Base-by-base conservation (phyloP, 1,284 basidiomycete species). In the Earliella scabrosa region DNA sequence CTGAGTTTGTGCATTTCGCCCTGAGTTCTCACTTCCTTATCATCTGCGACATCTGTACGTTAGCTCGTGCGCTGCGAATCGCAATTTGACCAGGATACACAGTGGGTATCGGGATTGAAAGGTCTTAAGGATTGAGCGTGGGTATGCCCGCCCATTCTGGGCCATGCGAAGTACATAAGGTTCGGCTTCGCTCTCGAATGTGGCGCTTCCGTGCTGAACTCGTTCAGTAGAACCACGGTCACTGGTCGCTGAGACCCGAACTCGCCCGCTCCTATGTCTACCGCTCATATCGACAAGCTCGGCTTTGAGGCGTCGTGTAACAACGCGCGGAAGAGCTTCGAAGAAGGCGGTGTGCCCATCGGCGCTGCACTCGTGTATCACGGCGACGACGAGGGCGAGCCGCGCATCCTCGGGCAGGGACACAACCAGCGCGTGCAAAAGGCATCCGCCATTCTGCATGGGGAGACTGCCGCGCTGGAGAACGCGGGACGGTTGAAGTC, bases 301-400 rank as follows among this genome's bases (percentile, higher is more conserved):
- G 65, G 68, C 48, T 59, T 73, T 32, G 44, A 58, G 10, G 44
- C 56, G 20, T 80, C 82, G 16, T 66, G 81, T 24, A 66, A 66
- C 6, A 73, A 83, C 55, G 83, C 83, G 0, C 66, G 63, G 29
- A 73, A 75, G 56, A 74, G 80, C 56, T 75, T 71, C 44, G 58
- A 59, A 0, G 77, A 84, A 54, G 82, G 82, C 1, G 85, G 85
- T 0, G 75, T 86, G 31, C 85, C 85, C 4, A 86, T 87, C 60
- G 84, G 85, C 16, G 76, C 79, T 13, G 77, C 75, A 4, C 69
- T 85, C 32, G 60, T 82, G 47, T 67, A 71, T 43, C 69, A 73
- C 23, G 65, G 52, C 3, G 54, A 52, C 23, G 64, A 51, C 4
- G 53, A 52, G 20, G 11, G 38, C 48, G 53, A 63, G n/a, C 69